Evolutionary conservation across 2,329 filamentous ascomycete genomes (phyloP).

Genomic region (Ophiocordyceps camponoti-leonardi): DNA sequence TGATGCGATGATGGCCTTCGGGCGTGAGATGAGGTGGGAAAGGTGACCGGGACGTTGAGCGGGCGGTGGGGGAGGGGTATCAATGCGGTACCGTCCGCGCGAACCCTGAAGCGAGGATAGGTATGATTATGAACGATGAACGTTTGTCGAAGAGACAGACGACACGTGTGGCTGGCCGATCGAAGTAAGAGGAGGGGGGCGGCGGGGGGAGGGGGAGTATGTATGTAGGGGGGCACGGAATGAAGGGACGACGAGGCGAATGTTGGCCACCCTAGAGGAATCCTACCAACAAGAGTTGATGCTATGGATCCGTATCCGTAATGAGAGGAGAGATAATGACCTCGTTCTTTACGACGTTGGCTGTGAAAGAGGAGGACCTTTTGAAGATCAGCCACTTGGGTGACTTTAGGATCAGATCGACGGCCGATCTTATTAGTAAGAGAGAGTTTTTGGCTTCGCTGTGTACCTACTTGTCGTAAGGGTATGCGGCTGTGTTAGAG

Average conservation of each 20-base stretch:
- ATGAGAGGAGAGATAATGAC: too few relatives aligned
- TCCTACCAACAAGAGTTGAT: too few relatives aligned
- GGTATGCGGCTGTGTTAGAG: neutral
- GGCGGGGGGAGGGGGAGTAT: neutral
- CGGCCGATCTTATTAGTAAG: neutral
- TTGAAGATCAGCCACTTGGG: neutral
- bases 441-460: neutral
- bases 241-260: neutral
- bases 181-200: neutral
- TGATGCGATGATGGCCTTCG: neutral
- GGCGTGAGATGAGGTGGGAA: neutral
- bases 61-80: neutral
- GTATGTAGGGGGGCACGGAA: too few relatives aligned
- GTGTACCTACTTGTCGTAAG: too few relatives aligned
- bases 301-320: too few relatives aligned
- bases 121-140: neutral
- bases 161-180: neutral
- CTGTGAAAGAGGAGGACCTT: too few relatives aligned
- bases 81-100: neutral
- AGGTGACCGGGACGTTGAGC: neutral
- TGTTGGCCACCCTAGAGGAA: neutral
- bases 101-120: neutral
- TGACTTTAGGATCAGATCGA: neutral
- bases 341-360: too few relatives aligned
- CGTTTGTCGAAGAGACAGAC: neutral